These are phyloP conservation scores for Fonsecaea monophora DNA, from an alignment of 2,329 filamentous ascomycete species.

Conservation along the genomic window DNA sequence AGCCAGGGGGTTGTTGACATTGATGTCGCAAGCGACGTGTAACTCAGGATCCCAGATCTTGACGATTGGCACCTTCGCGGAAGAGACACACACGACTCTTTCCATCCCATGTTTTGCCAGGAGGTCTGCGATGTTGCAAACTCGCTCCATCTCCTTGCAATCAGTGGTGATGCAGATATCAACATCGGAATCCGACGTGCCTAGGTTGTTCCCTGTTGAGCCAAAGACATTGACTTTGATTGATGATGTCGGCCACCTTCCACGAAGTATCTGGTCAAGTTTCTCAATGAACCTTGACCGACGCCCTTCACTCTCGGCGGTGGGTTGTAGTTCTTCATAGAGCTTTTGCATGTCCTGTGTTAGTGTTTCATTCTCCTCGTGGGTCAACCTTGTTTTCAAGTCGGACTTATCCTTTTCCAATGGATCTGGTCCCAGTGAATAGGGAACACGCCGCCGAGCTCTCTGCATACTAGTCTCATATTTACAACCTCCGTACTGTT, in stretches of 20 bases:
- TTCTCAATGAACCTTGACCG: slow-evolving; percentile 81
- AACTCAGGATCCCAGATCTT: slow-evolving; percentile 98
- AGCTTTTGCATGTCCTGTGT: slow-evolving; percentile 83
- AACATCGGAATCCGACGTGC: slow-evolving; percentile 95
- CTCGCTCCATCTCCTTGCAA: slow-evolving; percentile 83
- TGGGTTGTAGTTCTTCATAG: slow-evolving; percentile 85
- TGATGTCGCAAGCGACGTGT: slow-evolving; percentile 91
- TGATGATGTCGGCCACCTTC: slow-evolving; percentile 87
- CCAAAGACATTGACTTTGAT: slow-evolving; percentile 94
- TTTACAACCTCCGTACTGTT: slow-evolving; percentile 74
- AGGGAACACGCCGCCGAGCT: slow-evolving; percentile 86
- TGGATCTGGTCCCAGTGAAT: slow-evolving; percentile 81
- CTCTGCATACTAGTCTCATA: slow-evolving; percentile 87
- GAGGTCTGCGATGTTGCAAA: slow-evolving; percentile 88
- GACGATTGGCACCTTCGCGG: slow-evolving; percentile 96
- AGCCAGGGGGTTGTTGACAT: slow-evolving; percentile 95
- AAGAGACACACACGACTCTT: slow-evolving; percentile 90
- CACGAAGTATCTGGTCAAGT: slow-evolving; percentile 84
- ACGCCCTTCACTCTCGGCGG: slow-evolving; percentile 76
- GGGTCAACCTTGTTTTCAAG: slow-evolving; percentile 72
- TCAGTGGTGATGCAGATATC: slow-evolving; percentile 97
- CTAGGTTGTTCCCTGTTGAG: slow-evolving; percentile 94
- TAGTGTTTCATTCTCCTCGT: slow-evolving; percentile 76
- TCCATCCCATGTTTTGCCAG: slow-evolving; percentile 93
- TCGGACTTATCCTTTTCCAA: slow-evolving; percentile 71